Evolutionary conservation across 345 rosid species (phyloP), one percentile per base, ranked within the genome.

Genomic region (Lenwebbia sp.): DNA sequence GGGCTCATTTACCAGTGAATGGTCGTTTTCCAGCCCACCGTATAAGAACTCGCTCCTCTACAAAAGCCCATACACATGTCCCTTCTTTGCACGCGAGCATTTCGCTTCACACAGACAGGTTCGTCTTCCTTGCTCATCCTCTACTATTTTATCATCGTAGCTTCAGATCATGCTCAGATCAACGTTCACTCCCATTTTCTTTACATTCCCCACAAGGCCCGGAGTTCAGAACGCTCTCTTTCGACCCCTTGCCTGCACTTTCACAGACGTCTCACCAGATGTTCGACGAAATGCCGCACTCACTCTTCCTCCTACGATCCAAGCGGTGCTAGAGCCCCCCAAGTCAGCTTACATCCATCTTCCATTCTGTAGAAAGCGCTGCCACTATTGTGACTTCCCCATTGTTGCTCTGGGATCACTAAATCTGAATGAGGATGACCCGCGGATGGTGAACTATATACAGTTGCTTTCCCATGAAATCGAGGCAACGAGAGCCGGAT

Each of bases 311-410:
- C 60, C 92, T 4, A n/a, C 87, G 5, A 60, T 70, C 86, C 51
- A 83, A 83, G 82, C 88, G 89, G 70, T 62, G 28, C 88, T 87
- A 83, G 90, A 87, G 1, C 90, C 96, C 13, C 98, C 99, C 60
- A 90, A 94, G 30, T 93, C 97, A 4, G 99, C 94, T 70, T 96
- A 94, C 91, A 82, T 96, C 47, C 99, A 96, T 91, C 98, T 97
- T 75, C 99, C 98, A 2, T 97, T 96, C 91, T 95, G 99, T 82
- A 95, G 99, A 86, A 97, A 96, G 90, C 99, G 98, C 78, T 97
- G 99, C 91, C 95, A 92, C 88, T 96, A 96, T 87, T 93, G 99
- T 52, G 99, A 96, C 92, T 96, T 97, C 88, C 98, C 99, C 0
- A 90, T 97, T 84, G 92, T 96, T 40, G 99, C 99, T 85, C 95